Base-by-base conservation (phyloP, 2,329 filamentous ascomycete genomes). In the Scopulariopsis brevicaulis region DNA sequence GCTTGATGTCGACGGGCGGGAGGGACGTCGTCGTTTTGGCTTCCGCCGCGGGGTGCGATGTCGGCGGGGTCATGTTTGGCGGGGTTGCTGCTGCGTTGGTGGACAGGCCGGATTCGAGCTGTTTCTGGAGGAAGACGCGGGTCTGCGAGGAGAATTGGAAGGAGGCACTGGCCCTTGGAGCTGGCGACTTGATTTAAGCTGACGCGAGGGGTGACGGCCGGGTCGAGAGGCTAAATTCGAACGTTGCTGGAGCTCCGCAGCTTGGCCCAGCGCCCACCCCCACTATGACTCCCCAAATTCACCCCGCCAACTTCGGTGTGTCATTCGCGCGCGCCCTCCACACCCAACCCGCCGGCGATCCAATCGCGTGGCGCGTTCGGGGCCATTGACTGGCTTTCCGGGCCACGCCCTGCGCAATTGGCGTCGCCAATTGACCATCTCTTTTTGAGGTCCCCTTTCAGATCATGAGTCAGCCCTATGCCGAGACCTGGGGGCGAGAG, bases 1-100 rank as follows among this genome's bases (percentile, higher is more conserved):
- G 83, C 63, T 87, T 88, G 71, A 92, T 87, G 64, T 83, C 78
- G 65, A 81, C 65, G 35, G 65, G 65, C 51, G 68, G 66, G 43
- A 71, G 67, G 61, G 59, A 58, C 37, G 68, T 65, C 59, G 64
- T 12, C 6, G 46, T 15, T n/a, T 46, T 14, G 28, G 28, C 28
- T 4, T 32, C 28, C 28, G 37, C 37, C 12, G 37, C 37, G 37
- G 37, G 18, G 20, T 50, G 46, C 46, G 46, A 50, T 50, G 46
- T 50, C n/a, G 46, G 46, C 46, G 46, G 46, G 20, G 46, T 22
- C 46, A 50, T 50, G 43, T n/a, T 24, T 50, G 6, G 46, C 46
- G 40, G 40, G 40, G 40, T 24, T 24, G 46, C 46, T 20, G 11
- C 22, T 50, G 20, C 4, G 5, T n/a, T n/a, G 43, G 37, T 18